Conservation (phyloP, 371 early-diverging fungal genomes). For the Mucor piriformis region DNA sequence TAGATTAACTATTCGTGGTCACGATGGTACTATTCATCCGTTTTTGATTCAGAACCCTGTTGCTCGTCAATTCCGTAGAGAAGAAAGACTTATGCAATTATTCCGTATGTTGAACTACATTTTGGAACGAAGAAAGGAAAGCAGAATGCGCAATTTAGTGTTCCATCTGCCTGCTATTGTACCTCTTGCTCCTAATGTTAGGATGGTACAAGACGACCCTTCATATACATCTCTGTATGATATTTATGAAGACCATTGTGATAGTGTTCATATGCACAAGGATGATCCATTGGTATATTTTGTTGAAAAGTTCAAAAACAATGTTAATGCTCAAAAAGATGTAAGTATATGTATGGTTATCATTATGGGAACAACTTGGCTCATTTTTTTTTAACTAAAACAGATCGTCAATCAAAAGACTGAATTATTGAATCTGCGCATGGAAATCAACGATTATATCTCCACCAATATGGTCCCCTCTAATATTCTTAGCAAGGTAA, state of each 20-base stretch:
- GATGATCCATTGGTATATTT: conserved; percentile 84
- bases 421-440: conserved; percentile 73
- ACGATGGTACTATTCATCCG: conserved; percentile 86
- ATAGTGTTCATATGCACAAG: conserved; percentile 64
- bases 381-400: not conserved
- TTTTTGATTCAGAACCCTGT: conserved; percentile 94
- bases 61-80: conserved; percentile 83
- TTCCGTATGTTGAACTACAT: conserved; percentile 89
- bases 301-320: conserved; percentile 63
- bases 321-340: conserved; percentile 45
- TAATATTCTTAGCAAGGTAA: conserved; percentile 75
- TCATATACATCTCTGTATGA: conserved; percentile 86
- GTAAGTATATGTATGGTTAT: conserved; percentile 20
- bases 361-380: too few relatives aligned
- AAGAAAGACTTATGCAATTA: conserved; percentile 93
- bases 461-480: conserved; percentile 78
- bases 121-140: conserved; percentile 77
- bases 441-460: conserved; percentile 84
- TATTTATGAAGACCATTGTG: conserved; percentile 85
- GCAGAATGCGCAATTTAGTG: conserved; percentile 77
- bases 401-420: conserved; percentile 54
- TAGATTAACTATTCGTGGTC: conserved; percentile 85
- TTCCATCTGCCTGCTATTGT: conserved; percentile 93
- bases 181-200: conserved; percentile 91
- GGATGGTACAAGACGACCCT: conserved; percentile 90